Conservation (phyloP, 2,329 filamentous ascomycete species). For the Amauroascus verrucosus region DNA sequence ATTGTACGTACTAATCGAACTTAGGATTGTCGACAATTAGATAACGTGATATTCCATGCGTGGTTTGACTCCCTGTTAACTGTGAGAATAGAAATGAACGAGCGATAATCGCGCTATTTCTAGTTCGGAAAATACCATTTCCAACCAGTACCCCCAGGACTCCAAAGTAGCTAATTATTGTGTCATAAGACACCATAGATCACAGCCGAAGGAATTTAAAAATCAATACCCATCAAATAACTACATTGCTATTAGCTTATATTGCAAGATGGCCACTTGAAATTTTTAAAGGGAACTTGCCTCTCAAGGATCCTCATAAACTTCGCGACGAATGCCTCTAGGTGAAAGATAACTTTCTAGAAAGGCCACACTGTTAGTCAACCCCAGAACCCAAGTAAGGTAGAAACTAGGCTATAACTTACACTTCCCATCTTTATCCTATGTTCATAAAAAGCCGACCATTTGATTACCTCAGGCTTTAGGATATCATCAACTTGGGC, state of each 20-base stretch:
- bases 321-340: constrained; percentile 97
- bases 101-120: too few species aligned
- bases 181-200: not conserved
- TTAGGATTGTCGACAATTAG: too few species aligned
- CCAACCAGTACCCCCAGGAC: not conserved
- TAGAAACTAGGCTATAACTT: constrained; percentile 20
- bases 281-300: constrained; percentile 41
- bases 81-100: too few species aligned
- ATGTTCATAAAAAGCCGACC: constrained; percentile 97
- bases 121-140: too few species aligned
- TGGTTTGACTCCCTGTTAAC: too few species aligned
- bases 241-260: constrained; percentile 11
- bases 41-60: too few species aligned
- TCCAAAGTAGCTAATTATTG: not conserved
- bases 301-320: constrained; percentile 96
- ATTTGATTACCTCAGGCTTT: constrained; percentile 86
- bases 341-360: constrained; percentile 88
- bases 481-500: constrained; percentile 76
- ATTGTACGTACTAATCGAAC: not conserved
- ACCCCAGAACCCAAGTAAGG: not conserved
- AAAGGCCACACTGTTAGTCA: constrained; percentile 1
- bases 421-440: constrained; percentile 72
- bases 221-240: constrained; percentile 18
- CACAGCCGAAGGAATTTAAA: constrained; percentile 8
- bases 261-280: not conserved